Percentiles rank a stretch among this genome's conserved stretches.
phyloP scores from a whole-genome alignment of 306 rosid genomes.

The Rosa lucieae region DNA sequence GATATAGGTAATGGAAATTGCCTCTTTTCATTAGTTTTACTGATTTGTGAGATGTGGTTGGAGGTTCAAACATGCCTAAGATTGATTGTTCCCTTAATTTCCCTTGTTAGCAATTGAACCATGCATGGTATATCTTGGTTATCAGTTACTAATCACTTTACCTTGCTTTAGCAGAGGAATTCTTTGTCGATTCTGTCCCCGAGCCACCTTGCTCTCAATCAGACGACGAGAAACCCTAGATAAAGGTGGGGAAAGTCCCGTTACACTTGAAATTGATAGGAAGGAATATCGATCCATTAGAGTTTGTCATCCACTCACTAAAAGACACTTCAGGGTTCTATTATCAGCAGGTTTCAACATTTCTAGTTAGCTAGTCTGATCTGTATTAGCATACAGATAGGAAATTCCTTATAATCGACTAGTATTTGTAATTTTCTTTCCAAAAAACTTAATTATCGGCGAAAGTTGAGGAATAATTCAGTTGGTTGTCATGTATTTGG shows the following conservation, averaged over 20 bases:
- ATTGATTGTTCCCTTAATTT: not conserved
- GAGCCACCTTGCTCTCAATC: slow-evolving; percentile 79
- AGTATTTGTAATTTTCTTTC: slow-evolving; percentile 37
- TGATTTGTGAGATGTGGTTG: slow-evolving; percentile 4
- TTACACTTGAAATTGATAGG: slow-evolving; percentile 41
- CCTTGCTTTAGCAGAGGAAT: slow-evolving; percentile 83
- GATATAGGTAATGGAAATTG: slow-evolving; percentile 67
- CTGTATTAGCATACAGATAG: slow-evolving; percentile 37
- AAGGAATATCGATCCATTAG: slow-evolving; percentile 38
- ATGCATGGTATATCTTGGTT: not conserved
- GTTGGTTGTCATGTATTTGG: slow-evolving; percentile 41
- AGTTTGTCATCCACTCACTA: slow-evolving; percentile 33
- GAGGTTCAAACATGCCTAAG: not conserved
- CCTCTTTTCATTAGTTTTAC: not conserved
- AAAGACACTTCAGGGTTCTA: slow-evolving; percentile 45
- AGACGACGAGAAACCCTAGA: slow-evolving; percentile 78
- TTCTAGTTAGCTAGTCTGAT: slow-evolving; percentile 41
- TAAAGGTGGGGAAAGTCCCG: slow-evolving; percentile 36
- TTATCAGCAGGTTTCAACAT: slow-evolving; percentile 28
- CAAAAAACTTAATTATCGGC: slow-evolving; percentile 21
- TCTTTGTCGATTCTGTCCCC: slow-evolving; percentile 86
- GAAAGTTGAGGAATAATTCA: slow-evolving; percentile 25
- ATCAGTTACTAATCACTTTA: slow-evolving; percentile 14
- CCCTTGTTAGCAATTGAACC: not conserved
- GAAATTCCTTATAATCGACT: slow-evolving; percentile 17